Evolutionary conservation across 768 basidiomycete species (phyloP), one percentile per base, ranked within the genome.

Genomic region (Tylopilus rubrobrunneus): DNA sequence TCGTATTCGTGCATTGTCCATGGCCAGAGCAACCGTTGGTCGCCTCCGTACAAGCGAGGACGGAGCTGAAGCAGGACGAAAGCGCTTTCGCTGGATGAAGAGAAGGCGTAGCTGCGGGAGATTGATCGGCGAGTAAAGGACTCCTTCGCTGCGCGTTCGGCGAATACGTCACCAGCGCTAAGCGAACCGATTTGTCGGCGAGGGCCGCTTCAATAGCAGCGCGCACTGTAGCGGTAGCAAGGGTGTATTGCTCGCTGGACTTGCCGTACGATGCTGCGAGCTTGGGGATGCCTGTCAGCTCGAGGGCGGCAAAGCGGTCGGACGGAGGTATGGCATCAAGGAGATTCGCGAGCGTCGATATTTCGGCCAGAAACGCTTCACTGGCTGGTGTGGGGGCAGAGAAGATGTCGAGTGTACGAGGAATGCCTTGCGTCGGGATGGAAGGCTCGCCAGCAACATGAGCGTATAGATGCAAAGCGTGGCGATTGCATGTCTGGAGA

Each of bases 1-100:
- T 80, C 29, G 81, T 81, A 51, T 75, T 66, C 17, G 79, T 75
- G 60, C 91, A 93, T 56, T 79, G 62, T 0, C 91, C 91, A 46
- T 82, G 77, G 9, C 86, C 85, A 8, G 85, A 87, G 67, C 91
- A 93, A 23, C 74, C 62, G 45, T 73, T 74, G 7, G 91, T 93
- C 46, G 74, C 74, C 58, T 85, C 82, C 27, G 64, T 71, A 67
- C 91, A 93, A 1, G 74, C 67, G 23, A 81, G 76, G 19, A 69
- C 67, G 23, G 79, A 76, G 3, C 71, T 61, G 64, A 82, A 85
- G 72, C 91, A 93, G 7, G 82, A 79, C 14, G 84, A 80, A 29
- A 83, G 67, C 36, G 78, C 77, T 49, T 78, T 78, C 49, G 85
- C 79, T 2, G 85, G 85, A 54, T 34, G 34, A 34, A 34, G 34